phyloP scores from a whole-genome alignment of 805 yeast species.

The Danielozyma ontarioensis region DNA sequence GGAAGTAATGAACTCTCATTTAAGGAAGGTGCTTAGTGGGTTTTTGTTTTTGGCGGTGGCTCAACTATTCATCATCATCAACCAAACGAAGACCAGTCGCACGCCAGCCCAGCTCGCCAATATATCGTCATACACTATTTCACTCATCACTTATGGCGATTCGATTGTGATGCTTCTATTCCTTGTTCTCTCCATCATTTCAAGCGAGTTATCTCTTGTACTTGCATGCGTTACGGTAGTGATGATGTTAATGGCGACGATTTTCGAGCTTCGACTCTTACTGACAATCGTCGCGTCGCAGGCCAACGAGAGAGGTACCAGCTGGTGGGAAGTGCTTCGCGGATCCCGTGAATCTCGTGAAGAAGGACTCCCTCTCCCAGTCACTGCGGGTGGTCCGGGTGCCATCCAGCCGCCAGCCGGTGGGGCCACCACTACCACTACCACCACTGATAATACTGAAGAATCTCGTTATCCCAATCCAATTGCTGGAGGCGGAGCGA shows the following conservation, averaged over 20 bases:
- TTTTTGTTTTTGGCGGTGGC: constrained; percentile 36
- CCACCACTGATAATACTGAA: constrained; percentile 21
- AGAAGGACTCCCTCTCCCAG: constrained; percentile 9
- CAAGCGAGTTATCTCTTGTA: constrained; percentile 57
- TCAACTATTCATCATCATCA: constrained; percentile 54
- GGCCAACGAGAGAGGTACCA: constrained; percentile 62
- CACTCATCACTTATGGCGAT: constrained; percentile 66
- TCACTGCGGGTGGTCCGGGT: constrained; percentile 11
- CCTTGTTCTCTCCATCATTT: constrained; percentile 51
- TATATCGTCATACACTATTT: constrained; percentile 50
- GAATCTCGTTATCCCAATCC: constrained; percentile 15
- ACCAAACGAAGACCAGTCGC: constrained; percentile 65
- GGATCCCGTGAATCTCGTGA: constrained; percentile 36
- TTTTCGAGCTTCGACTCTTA: constrained; percentile 74
- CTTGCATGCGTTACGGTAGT: constrained; percentile 66
- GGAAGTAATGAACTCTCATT: constrained; percentile 40
- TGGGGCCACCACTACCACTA: constrained; percentile 20
- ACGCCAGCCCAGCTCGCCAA: constrained; percentile 80
- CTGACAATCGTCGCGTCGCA: constrained; percentile 65
- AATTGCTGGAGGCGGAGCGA: constrained; percentile 21
- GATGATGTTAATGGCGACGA: constrained; percentile 61
- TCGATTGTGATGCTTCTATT: constrained; percentile 62
- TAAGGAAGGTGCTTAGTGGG: constrained; percentile 39
- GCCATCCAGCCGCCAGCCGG: constrained; percentile 12
- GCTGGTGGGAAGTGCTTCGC: constrained; percentile 60